These are phyloP conservation scores for Leccinum subrobustum DNA, from an alignment of 1,284 basidiomycete species.

Conservation along the genomic window DNA sequence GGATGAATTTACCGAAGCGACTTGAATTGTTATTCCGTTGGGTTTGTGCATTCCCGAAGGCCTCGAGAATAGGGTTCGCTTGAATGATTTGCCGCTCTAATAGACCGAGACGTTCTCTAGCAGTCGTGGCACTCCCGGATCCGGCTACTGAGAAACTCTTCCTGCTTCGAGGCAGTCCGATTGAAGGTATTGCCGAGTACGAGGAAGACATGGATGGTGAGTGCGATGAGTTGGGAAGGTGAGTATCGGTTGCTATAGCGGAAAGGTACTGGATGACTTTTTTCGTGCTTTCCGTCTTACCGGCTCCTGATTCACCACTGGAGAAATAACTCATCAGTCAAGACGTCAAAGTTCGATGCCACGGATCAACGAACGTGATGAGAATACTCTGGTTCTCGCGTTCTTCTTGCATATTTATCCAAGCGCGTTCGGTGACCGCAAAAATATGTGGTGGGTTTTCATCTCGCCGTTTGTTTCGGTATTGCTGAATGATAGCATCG, in stretches of 20 bases:
- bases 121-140: slow-evolving; percentile 47
- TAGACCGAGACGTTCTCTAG: slow-evolving; percentile 77
- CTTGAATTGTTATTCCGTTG: slow-evolving; percentile 99
- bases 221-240: slow-evolving; percentile 61
- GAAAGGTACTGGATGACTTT: slow-evolving; percentile 99
- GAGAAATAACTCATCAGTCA: slow-evolving; percentile 2
- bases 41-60: slow-evolving; percentile 99
- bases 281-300: slow-evolving; percentile 99
- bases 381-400: slow-evolving; percentile 97
- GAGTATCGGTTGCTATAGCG: slow-evolving; percentile 87
- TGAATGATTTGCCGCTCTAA: slow-evolving; percentile 97
- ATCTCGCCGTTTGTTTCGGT: slow-evolving; percentile 88
- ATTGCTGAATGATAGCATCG: slow-evolving; percentile 89
- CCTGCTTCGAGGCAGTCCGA: slow-evolving; percentile 58
- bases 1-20: slow-evolving; percentile 97
- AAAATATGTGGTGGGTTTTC: slow-evolving; percentile 98
- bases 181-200: slow-evolving; percentile 51
- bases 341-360: background rate
- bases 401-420: slow-evolving; percentile 98
- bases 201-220: slow-evolving; percentile 48
- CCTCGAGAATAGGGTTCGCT: slow-evolving; percentile 97
- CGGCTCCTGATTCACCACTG: slow-evolving; percentile 97
- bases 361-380: slow-evolving; percentile 75
- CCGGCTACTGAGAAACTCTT: slow-evolving; percentile 46
- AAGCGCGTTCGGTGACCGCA: slow-evolving; percentile 95